Conservation (phyloP, 2,329 filamentous ascomycete species). For the Colletotrichum sp. region DNA sequence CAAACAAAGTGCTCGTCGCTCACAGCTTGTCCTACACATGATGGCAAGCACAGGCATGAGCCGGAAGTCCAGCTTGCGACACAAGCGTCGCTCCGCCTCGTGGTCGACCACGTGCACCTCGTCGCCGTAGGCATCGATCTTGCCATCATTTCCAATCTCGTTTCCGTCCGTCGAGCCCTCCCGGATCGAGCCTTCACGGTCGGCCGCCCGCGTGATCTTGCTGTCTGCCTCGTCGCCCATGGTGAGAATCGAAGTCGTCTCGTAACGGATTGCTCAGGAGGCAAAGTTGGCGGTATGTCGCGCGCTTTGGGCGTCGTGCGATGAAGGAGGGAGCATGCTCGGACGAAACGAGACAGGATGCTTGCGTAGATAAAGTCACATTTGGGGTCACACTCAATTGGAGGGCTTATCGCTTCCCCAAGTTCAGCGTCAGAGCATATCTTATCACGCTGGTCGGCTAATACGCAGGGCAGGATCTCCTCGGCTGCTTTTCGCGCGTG, state of each 20-base stretch:
- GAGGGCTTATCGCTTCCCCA: background rate
- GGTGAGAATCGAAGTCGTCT: no score
- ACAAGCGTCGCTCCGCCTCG: conserved; percentile 53
- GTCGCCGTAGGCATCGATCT: conserved; percentile 21
- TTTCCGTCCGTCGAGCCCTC: background rate
- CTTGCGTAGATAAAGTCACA: background rate
- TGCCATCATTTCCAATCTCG: background rate
- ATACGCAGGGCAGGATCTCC: background rate
- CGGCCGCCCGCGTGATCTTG: background rate
- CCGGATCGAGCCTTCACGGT: background rate
- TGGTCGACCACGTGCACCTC: conserved; percentile 35
- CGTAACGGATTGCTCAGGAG: background rate
- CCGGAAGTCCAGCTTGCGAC: conserved; percentile 59
- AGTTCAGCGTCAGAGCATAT: background rate
- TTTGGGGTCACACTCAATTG: background rate
- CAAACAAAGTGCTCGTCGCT: background rate
- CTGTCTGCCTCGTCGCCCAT: background rate
- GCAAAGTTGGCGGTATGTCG: background rate
- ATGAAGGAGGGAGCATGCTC: background rate
- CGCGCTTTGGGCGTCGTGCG: background rate
- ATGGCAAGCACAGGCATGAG: conserved; percentile 57
- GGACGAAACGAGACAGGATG: background rate
- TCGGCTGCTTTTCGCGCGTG: background rate
- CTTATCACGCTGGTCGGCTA: background rate
- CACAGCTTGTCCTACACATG: conserved; percentile 45